Evolutionary conservation across 179 eudicot genomes (phyloP).

Genomic region (Gypsophila paniculata): DNA sequence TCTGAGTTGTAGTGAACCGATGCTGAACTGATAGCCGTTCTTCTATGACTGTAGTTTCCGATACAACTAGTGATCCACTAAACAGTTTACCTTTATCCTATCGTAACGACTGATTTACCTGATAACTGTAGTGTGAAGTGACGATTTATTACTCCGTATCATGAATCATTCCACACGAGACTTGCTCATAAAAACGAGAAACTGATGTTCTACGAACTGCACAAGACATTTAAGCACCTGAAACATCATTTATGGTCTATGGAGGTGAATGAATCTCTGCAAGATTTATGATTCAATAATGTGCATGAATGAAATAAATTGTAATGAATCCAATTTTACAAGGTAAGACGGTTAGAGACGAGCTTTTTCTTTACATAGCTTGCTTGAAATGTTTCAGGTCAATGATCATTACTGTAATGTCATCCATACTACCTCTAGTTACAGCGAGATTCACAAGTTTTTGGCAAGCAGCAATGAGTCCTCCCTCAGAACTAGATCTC

Average conservation of each 20-base stretch:
- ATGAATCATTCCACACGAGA: background rate
- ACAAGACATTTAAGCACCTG: background rate
- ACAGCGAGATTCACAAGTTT: constrained; percentile 76
- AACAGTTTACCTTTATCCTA: too few species aligned
- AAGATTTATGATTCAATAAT: background rate
- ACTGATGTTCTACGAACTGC: background rate
- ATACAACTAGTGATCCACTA: too few species aligned
- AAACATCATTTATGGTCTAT: background rate
- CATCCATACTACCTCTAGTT: constrained; percentile 79
- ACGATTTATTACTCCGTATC: background rate
- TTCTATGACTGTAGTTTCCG: too few species aligned
- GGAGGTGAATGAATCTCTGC: background rate
- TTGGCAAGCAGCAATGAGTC: constrained; percentile 59
- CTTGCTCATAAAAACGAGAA: too few species aligned
- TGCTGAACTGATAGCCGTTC: too few species aligned
- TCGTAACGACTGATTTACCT: too few species aligned
- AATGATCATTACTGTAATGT: constrained; percentile 75
- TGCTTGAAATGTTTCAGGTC: constrained; percentile 51
- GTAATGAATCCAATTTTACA: constrained; percentile 11
- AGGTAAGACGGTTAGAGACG: background rate
- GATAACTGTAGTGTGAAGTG: background rate
- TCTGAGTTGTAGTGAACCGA: too few species aligned
- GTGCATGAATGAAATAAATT: background rate
- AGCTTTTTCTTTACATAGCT: background rate
- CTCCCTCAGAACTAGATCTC: constrained; percentile 31